Evolutionary conservation across 2,329 filamentous ascomycete species (phyloP), one percentile per base, ranked within the genome.

Genomic region (Ascochyta clinopodiicola): DNA sequence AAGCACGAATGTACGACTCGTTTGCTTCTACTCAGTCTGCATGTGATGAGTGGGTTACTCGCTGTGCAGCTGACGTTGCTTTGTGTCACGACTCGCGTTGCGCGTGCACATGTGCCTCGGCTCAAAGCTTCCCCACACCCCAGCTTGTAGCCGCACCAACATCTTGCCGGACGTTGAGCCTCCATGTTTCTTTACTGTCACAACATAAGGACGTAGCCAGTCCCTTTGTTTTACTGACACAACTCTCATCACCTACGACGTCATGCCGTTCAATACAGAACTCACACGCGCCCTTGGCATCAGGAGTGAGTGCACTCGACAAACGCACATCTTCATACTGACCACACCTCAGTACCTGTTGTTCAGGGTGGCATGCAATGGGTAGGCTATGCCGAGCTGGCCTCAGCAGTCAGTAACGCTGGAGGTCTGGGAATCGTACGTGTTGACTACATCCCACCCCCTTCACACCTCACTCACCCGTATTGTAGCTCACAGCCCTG

Each of bases 301-400:
- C 66, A 77, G 75, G 75, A 79, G 75, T 72, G 39, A 56, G 62
- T 39, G 22, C 27, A 36, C 29, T 34, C 3, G 22, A 8, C 6
- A 17, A n/a, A 35, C 12, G 3, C 10, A 13, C 17, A 43, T 35
- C 51, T 31, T n/a, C 21, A 36, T 24, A 86, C 84, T 67, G 72
- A 83, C 59, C 67, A 10, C 24, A 35, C 8, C 17, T 50, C 66
- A 90, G 88, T 94, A 62, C 91, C 91, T 67, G 81, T 95, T 59
- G 88, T 95, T 56, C 91, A 95, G 76, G 91, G 91, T 73, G 91
- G 91, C 70, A 94, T 95, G 90, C 88, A 91, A 85, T 89, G 90
- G 84, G 86, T 93, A 61, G 91, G 91, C 55, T 92, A 91, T 68
- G 91, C 91, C 45, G 89, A 91, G 75, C 81, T 92, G 65, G 89